Evolutionary conservation across 169 alveolate species (phyloP).

Genomic region (Plasmodium gaboni): DNA sequence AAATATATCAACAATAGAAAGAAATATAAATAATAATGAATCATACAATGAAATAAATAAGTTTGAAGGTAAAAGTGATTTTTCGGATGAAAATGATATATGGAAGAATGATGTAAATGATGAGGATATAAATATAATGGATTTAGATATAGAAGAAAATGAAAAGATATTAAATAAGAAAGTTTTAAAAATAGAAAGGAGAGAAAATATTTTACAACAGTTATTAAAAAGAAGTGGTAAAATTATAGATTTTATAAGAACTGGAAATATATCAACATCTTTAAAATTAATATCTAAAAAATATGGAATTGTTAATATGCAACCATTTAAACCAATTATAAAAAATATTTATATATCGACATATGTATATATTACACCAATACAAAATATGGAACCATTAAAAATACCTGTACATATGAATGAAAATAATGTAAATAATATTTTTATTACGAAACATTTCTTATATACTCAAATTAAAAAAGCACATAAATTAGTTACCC

Average conservation of each 20-base stretch:
- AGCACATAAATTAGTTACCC: constrained; percentile 80
- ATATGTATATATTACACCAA: constrained; percentile 72
- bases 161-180: constrained; percentile 14
- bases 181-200: constrained; percentile 27
- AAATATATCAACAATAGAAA: neutral
- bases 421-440: constrained; percentile 17
- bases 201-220: constrained; percentile 7
- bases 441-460: constrained; percentile 38
- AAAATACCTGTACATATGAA: constrained; percentile 36
- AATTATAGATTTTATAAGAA: constrained; percentile 63
- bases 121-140: constrained; percentile 58
- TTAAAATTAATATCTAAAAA: constrained; percentile 63
- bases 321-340: constrained; percentile 66
- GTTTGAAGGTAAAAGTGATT: constrained; percentile 70
- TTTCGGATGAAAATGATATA: constrained; percentile 77
- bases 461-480: constrained; percentile 75
- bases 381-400: constrained; percentile 32
- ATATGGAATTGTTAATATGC: constrained; percentile 67
- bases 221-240: constrained; percentile 38
- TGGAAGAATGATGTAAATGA: constrained; percentile 77
- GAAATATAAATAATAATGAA: neutral
- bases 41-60: neutral
- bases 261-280: constrained; percentile 50
- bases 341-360: constrained; percentile 70
- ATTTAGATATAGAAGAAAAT: constrained; percentile 5